These are phyloP conservation scores for Solanum pinnatisectum DNA, from an alignment of 257 asterid genomes.

Conservation along the genomic window DNA sequence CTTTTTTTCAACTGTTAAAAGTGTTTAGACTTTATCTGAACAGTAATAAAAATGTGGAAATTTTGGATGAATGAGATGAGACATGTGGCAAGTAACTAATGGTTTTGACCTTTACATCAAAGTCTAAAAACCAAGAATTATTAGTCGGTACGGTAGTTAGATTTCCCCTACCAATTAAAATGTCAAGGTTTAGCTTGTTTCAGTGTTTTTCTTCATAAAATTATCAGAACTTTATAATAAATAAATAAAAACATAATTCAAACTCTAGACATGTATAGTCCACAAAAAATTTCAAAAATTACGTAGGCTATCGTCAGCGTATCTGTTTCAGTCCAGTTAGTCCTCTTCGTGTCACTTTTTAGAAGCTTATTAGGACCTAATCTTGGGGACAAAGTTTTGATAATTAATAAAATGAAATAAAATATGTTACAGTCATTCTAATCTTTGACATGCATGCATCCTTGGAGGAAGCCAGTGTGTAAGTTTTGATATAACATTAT, in stretches of 20 bases:
- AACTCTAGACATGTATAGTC: neutral
- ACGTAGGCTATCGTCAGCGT: neutral
- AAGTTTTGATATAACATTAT: neutral
- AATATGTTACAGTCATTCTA: neutral
- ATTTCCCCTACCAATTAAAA: constrained; percentile 45
- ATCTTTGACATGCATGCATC: neutral
- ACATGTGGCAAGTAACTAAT: constrained; percentile 28
- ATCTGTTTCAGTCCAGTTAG: neutral
- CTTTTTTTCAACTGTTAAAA: neutral
- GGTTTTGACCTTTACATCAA: constrained; percentile 44
- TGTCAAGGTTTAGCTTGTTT: constrained; percentile 25
- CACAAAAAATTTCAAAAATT: neutral
- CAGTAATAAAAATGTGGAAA: neutral
- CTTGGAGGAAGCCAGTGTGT: neutral
- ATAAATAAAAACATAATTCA: neutral
- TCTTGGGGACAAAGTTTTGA: neutral
- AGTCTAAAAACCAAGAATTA: constrained; percentile 19
- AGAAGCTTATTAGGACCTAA: neutral
- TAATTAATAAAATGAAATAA: neutral
- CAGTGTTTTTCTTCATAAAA: constrained; percentile 10
- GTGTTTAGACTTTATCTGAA: neutral
- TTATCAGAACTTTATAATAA: neutral
- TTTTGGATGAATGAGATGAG: neutral
- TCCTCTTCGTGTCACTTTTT: neutral
- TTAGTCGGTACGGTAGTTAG: constrained; percentile 75